These are phyloP conservation scores for Debaryomyces coudertii DNA, from an alignment of 1,139 yeast species.

Conservation along the genomic window DNA sequence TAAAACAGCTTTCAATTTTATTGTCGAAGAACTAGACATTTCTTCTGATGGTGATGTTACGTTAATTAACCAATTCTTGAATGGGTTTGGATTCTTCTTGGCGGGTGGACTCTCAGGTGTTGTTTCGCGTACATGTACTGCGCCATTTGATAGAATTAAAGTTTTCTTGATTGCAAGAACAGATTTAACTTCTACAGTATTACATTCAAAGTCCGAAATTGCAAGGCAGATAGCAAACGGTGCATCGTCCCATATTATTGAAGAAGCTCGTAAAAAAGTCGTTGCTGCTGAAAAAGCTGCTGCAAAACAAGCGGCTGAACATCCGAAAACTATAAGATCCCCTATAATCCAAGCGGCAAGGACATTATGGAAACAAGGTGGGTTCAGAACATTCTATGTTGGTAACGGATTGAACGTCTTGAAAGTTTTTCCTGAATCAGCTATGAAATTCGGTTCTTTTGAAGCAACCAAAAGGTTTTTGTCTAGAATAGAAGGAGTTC, in stretches of 20 bases:
- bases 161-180: constrained; percentile 93
- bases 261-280: constrained; percentile 36
- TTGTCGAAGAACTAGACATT: constrained; percentile 77
- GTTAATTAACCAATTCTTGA: constrained; percentile 72
- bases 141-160: constrained; percentile 93
- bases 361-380: constrained; percentile 86
- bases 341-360: constrained; percentile 80
- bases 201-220: constrained; percentile 58
- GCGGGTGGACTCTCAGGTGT: constrained; percentile 98
- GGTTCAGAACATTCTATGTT: constrained; percentile 82
- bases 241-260: constrained; percentile 39
- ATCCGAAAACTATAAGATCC: constrained; percentile 53
- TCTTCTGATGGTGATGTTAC: constrained; percentile 93
- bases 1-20: constrained; percentile 78
- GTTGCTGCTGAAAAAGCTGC: constrained; percentile 30
- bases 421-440: constrained; percentile 95
- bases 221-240: constrained; percentile 46
- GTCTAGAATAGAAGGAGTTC: constrained; percentile 77
- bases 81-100: constrained; percentile 85
- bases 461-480: constrained; percentile 81
- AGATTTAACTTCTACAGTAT: constrained; percentile 69
- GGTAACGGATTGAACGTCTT: constrained; percentile 94
- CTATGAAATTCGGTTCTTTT: constrained; percentile 95
- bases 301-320: constrained; percentile 26
- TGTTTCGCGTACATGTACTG: constrained; percentile 94